Evolutionary conservation across 257 asterid genomes (phyloP), one percentile per base, ranked within the genome.

Genomic region (Perilla frutescens): DNA sequence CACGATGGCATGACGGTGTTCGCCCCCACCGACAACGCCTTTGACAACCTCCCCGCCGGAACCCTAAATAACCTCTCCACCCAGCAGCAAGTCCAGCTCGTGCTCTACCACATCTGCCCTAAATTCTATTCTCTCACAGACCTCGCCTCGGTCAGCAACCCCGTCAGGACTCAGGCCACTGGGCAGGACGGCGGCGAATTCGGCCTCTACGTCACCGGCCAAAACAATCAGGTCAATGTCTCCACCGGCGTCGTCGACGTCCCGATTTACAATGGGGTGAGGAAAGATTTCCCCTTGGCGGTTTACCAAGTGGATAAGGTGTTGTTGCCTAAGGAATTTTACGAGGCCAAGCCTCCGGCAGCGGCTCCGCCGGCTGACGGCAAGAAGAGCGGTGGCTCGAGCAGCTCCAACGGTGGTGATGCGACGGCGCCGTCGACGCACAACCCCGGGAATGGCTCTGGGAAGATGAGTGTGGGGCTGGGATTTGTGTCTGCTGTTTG

Each of bases 1-100:
- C 73, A 60, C 41, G 92, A 88, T 5, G 98, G 98, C 2, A 59
- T 91, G 90, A 87, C 97, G 8, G 84, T 94, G 0, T 86, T 94
- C 66, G 96, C 98, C 50, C 96, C 97, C 3, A 85, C 95, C 7
- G 96, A 94, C 79, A 87, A 85, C 57, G 96, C 98, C 32, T 94
- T 94, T 87, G 70, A 68, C 70, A 91, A 82, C 83, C 96, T 91
- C 36, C 93, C 95, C 26, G 1, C 90, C 10, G 97, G 96, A 0
- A 70, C 91, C 37, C 96, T 94, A 1, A 94, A 94, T 90, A 73
- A 77, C 39, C 96, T 94, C 7, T 48, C 72, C 20, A 56, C 45
- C 61, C 95, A 90, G 65, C 96, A 87, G 74, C 86, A 91, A 40
- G 85, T 94, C 1, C 96, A 84, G 76, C 90, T 94, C 29, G 48